These are phyloP conservation scores for Senna tora DNA, from an alignment of 306 rosid species.

Conservation along the genomic window DNA sequence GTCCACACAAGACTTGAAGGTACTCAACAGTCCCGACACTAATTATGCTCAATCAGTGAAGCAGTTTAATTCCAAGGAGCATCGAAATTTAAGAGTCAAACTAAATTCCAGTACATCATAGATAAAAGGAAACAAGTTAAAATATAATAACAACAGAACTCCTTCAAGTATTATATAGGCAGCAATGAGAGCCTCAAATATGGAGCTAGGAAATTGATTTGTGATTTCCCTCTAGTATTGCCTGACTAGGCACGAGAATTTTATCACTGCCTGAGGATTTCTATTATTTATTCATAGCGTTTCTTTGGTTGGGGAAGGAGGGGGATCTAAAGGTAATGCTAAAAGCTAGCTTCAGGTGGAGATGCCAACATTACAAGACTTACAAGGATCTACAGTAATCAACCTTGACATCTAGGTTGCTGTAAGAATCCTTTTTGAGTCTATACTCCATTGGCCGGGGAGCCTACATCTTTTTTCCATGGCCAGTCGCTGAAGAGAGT, in stretches of 20 bases:
- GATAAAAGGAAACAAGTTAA: conserved; percentile 26
- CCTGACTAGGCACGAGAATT: conserved; percentile 18
- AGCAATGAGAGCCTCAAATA: conserved; percentile 33
- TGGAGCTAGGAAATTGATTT: conserved; percentile 36
- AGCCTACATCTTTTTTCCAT: conserved; percentile 55
- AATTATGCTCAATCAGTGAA: not conserved
- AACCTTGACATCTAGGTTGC: conserved; percentile 52
- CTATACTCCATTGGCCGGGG: conserved; percentile 43
- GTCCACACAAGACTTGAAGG: conserved; percentile 1
- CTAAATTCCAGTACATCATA: conserved; percentile 32
- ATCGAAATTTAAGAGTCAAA: conserved; percentile 28
- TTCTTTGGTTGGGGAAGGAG: conserved; percentile 9
- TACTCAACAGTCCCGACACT: not conserved
- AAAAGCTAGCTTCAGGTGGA: conserved; percentile 24
- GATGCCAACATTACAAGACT: conserved; percentile 34
- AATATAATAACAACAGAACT: conserved; percentile 41
- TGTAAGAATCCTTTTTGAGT: conserved; percentile 47
- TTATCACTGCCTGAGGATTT: conserved; percentile 35
- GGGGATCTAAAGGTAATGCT: conserved; percentile 15
- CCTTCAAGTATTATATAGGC: conserved; percentile 36
- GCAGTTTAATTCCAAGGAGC: not conserved
- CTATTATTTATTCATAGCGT: conserved; percentile 24
- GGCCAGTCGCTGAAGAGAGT: conserved; percentile 64
- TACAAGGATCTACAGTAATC: conserved; percentile 46
- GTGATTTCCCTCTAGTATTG: conserved; percentile 39